These are phyloP conservation scores for Penicillium sp. DNA, from an alignment of 2,329 filamentous ascomycete genomes.

Conservation along the genomic window DNA sequence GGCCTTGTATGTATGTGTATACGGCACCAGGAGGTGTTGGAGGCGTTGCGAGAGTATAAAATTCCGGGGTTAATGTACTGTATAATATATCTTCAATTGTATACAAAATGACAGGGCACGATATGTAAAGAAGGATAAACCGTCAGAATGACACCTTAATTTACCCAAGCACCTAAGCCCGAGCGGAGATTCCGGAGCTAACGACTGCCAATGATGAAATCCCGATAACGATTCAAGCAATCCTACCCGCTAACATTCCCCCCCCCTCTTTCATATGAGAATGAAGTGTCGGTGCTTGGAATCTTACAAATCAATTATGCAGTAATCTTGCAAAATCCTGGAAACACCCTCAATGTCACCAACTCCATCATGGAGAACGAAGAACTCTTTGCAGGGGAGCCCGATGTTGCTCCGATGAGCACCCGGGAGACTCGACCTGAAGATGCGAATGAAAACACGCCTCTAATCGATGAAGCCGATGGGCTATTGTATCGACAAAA, in stretches of 20 bases:
- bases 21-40: conserved; percentile 1
- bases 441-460: conserved; percentile 3
- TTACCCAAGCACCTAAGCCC: background rate
- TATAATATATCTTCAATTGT: background rate
- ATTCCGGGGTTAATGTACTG: conserved; percentile 6
- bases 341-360: background rate
- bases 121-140: background rate
- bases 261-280: conserved; percentile 3
- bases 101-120: background rate
- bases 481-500: background rate
- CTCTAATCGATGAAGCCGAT: background rate
- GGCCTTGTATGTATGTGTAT: conserved; percentile 3
- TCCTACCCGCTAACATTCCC: background rate
- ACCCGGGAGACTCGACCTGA: conserved; percentile 12
- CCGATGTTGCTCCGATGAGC: conserved; percentile 31
- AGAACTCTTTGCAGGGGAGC: conserved; percentile 33
- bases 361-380: conserved; percentile 35
- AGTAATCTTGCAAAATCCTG: background rate
- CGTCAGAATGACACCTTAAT: background rate
- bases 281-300: background rate
- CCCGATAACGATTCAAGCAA: conserved; percentile 2
- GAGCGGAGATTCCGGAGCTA: conserved; percentile 14
- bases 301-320: conserved; percentile 9
- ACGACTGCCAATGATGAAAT: conserved; percentile 1
- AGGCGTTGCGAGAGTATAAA: conserved; percentile 9